These are phyloP conservation scores for Penicillium maclennaniae DNA, from an alignment of 495 filamentous ascomycete species.

Conservation along the genomic window DNA sequence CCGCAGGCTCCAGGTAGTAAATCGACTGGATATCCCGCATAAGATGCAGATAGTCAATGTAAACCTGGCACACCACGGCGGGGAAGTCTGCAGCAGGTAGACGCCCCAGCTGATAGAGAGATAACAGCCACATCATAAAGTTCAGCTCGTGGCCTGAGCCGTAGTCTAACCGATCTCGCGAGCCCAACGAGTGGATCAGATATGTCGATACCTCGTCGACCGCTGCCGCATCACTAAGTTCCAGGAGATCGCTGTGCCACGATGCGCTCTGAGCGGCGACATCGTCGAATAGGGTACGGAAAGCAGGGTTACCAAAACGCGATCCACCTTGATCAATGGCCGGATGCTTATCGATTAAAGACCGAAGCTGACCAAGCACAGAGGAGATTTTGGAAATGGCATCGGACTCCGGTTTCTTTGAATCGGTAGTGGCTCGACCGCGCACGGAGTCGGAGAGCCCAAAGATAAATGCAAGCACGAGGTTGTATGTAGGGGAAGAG, in stretches of 20 bases:
- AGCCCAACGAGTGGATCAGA: conserved; percentile 78
- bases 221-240: conserved; percentile 49
- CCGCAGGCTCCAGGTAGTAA: conserved; percentile 94
- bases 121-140: conserved; percentile 91
- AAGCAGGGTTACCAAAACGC: conserved; percentile 90
- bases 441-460: conserved; percentile 76
- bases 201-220: conserved; percentile 73
- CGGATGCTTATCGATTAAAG: conserved; percentile 61
- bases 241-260: conserved; percentile 46
- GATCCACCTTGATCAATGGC: conserved; percentile 81
- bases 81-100: conserved; percentile 63
- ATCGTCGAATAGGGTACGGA: conserved; percentile 77
- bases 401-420: conserved; percentile 50
- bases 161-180: conserved; percentile 87
- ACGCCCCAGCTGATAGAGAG: conserved; percentile 74
- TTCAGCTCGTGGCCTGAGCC: conserved; percentile 96
- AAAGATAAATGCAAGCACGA: conserved; percentile 82
- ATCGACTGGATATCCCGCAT: conserved; percentile 81
- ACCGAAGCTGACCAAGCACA: conserved; percentile 65
- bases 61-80: conserved; percentile 68
- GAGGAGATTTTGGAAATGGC: conserved; percentile 60
- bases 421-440: conserved; percentile 67
- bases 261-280: conserved; percentile 47
- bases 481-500: conserved; percentile 68
- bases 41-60: conserved; percentile 73